phyloP scores from a whole-genome alignment of 2,329 filamentous ascomycete species.

The Magnaporthiopsis rhizophila region DNA sequence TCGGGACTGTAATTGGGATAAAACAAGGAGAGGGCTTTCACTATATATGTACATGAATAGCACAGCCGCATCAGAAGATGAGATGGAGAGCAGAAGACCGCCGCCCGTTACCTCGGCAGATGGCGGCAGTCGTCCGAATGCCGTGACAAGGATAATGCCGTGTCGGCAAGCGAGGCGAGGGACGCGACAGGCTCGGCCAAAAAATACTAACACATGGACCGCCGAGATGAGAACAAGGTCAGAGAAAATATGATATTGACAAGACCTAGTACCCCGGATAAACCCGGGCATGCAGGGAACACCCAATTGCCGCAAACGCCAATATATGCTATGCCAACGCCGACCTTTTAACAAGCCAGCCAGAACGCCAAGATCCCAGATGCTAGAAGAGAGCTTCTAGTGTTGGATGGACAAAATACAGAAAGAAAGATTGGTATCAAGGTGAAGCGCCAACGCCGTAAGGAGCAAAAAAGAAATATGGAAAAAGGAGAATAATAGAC shows the following conservation, averaged over 20 bases:
- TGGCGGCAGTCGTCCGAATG: no score
- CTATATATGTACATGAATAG: background rate
- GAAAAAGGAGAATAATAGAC: background rate
- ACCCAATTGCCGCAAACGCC: background rate
- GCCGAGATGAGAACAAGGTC: no score
- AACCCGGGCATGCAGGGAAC: background rate
- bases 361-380: background rate
- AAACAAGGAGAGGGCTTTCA: background rate
- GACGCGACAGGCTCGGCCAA: no score
- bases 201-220: no score
- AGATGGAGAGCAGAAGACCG: no score
- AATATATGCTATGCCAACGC: background rate
- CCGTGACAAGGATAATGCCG: no score
- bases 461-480: background rate
- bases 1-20: background rate
- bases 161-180: no score
- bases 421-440: background rate
- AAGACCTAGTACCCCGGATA: background rate
- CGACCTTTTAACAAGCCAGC: background rate
- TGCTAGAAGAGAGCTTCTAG: background rate
- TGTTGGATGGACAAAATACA: background rate
- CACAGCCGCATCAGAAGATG: no score
- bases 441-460: background rate
- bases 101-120: no score
- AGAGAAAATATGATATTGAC: background rate